These are phyloP conservation scores for Amphibolis antarctica DNA, from an alignment of 106 monocot species.

Conservation along the genomic window DNA sequence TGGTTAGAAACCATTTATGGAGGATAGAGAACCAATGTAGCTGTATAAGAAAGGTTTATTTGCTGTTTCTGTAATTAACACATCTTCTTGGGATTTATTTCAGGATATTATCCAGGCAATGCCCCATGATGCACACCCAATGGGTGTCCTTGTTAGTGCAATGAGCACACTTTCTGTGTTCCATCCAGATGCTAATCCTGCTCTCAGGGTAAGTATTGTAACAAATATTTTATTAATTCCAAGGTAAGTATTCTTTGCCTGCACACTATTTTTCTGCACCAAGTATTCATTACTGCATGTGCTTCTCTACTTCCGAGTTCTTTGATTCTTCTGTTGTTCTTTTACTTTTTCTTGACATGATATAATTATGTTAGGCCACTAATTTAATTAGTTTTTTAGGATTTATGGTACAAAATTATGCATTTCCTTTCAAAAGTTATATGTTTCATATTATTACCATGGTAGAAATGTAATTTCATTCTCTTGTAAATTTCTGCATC, in stretches of 20 bases:
- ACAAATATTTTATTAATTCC: not conserved
- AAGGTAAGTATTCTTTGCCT: not conserved
- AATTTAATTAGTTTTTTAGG: too few species aligned
- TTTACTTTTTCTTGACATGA: too few species aligned
- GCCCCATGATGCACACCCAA: constrained; percentile 99
- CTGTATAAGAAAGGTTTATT: not conserved
- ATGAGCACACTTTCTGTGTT: constrained; percentile 96
- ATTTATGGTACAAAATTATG: too few species aligned
- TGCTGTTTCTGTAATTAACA: not conserved
- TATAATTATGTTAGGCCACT: too few species aligned
- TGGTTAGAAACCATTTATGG: not conserved
- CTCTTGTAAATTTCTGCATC: too few species aligned
- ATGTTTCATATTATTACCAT: too few species aligned
- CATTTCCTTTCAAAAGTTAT: too few species aligned
- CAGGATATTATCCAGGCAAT: constrained; percentile 94
- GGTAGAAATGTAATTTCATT: too few species aligned
- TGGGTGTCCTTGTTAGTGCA: constrained; percentile 89
- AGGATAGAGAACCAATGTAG: not conserved
- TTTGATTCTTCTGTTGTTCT: too few species aligned
- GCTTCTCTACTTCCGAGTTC: too few species aligned
- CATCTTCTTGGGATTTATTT: not conserved
- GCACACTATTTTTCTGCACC: too few species aligned
- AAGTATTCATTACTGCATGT: too few species aligned
- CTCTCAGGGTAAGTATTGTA: constrained; percentile 59
- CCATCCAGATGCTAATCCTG: constrained; percentile 99